Evolutionary conservation across 1,139 yeast genomes (phyloP), one percentile per base, ranked within the genome.

Genomic region (Ashbya aceris): DNA sequence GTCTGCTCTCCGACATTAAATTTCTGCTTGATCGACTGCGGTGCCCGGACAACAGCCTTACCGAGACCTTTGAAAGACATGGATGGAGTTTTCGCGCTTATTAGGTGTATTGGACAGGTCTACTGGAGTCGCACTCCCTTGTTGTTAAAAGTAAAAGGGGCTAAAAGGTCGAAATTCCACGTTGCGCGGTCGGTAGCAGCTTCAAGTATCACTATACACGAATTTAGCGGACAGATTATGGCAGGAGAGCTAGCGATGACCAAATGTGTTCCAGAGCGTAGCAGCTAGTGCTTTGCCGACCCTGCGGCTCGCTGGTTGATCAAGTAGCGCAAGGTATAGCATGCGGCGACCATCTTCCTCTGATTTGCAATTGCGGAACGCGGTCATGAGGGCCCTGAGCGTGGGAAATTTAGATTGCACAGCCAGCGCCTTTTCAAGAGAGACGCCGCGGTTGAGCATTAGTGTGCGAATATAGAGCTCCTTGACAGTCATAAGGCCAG

Each of bases 21-120:
- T 69, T 82, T 83, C 60, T 79, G 86, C 52, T 89, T 79, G 56
- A 83, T 70, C 48, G 71, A 75, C 61, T 83, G 91, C 28, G 93
- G 93, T 2, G 95, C 95, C 54, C 98, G 74, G 39, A 78, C 78
- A 49, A 87, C 71, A 27, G 95, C 79, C 68, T 87, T 91, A 51
- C 84, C 84, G 56, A 91, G 69, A 40, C 98, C 98, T 65, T 89
- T 91, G 70, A 93, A 86, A 65, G 95, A 83, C 96, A 89, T 87
- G 31, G 7, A 3, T 29, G 13, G 20, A 4, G 11, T 30, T 10
- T 38, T 3, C 23, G 23, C 6, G 6, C 23, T 17, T 17, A 17
- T 17, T 6, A 17, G 23, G 23, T 17, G 23, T 17, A 17, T 6
- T 17, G 6, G 3, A 6, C 5, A 17, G 23, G 23, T 17, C 23